phyloP scores from a whole-genome alignment of 2,329 filamentous ascomycete genomes.

The Cytospora schulzeri region DNA sequence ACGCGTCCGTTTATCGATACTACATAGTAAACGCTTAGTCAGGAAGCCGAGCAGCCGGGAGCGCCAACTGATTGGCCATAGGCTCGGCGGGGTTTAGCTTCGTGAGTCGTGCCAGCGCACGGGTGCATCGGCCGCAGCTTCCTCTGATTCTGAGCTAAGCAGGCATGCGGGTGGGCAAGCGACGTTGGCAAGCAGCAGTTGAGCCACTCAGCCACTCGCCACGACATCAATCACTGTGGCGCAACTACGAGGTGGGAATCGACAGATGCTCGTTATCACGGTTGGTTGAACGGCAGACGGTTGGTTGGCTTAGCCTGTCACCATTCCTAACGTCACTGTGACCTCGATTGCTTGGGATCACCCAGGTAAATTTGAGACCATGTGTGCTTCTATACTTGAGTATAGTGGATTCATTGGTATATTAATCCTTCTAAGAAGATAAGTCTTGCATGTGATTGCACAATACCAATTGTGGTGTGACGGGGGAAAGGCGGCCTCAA shows the following conservation, averaged over 20 bases:
- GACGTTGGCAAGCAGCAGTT: too few relatives aligned
- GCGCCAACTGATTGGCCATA: slow-evolving; percentile 5
- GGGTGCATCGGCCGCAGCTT: slow-evolving; percentile 2
- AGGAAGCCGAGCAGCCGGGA: background rate
- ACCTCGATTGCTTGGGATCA: background rate
- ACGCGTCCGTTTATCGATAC: slow-evolving; percentile 24
- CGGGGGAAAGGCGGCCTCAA: background rate
- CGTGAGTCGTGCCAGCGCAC: background rate
- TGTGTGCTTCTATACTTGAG: background rate
- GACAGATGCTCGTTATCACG: background rate
- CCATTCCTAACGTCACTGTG: background rate
- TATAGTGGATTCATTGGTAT: background rate
- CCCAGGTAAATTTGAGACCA: background rate
- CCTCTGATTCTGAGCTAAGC: background rate
- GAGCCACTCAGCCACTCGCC: background rate
- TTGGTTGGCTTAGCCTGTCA: background rate
- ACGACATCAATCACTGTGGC: background rate
- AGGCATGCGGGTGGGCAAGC: too few relatives aligned
- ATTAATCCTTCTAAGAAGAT: background rate
- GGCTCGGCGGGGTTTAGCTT: background rate
- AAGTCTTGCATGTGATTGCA: background rate
- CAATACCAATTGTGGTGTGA: background rate
- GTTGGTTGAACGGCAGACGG: too few relatives aligned
- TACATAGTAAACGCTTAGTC: slow-evolving; percentile 13
- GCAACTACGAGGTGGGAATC: background rate